Conservation (phyloP, 768 basidiomycete genomes). For the Infundibulicybe gibba region DNA sequence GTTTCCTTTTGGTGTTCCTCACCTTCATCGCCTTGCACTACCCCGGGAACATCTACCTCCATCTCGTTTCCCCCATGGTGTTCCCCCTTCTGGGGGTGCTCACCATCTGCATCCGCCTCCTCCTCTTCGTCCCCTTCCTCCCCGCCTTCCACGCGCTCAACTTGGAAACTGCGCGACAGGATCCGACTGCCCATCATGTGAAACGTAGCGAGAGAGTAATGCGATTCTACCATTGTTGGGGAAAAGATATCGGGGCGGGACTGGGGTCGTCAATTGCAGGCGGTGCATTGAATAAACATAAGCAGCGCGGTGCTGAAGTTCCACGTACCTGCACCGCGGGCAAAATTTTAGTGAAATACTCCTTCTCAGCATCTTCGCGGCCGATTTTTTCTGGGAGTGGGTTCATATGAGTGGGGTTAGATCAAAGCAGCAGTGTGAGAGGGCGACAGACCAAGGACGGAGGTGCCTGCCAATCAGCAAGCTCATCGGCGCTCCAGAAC, state of each 20-base stretch:
- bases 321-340: constrained; percentile 55
- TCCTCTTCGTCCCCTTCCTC: constrained; percentile 25
- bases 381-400: constrained; percentile 74
- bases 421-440: background rate
- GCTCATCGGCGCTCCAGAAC: constrained; percentile 83
- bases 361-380: constrained; percentile 72
- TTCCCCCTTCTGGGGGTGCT: too few relatives aligned
- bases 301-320: too few relatives aligned
- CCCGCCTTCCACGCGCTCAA: constrained; percentile 54
- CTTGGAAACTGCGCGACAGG: constrained; percentile 87
- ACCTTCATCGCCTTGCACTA: constrained; percentile 12
- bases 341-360: constrained; percentile 61
- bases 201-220: constrained; percentile 71
- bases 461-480: constrained; percentile 78
- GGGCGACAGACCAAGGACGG: constrained; percentile 71
- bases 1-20: constrained; percentile 9
- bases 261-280: too few relatives aligned
- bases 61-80: constrained; percentile 21
- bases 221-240: constrained; percentile 30
- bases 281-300: too few relatives aligned
- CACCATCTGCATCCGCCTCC: constrained; percentile 17
- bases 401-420: constrained; percentile 2
- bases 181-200: constrained; percentile 92
- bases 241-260: constrained; percentile 61
- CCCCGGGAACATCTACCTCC: constrained; percentile 33